phyloP scores from a whole-genome alignment of 345 rosid genomes.

The Hibiscus syriacus region DNA sequence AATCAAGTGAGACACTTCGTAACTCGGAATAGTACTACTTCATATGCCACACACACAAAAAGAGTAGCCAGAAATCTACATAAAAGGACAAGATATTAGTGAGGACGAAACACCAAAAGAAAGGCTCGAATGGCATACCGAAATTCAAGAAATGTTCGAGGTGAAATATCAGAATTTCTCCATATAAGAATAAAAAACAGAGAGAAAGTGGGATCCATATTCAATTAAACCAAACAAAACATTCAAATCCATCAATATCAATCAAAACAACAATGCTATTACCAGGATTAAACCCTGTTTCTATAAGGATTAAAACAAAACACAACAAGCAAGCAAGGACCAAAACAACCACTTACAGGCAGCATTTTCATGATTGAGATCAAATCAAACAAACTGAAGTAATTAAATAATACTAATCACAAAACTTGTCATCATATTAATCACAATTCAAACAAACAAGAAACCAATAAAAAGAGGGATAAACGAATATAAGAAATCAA shows the following conservation, averaged over 20 bases:
- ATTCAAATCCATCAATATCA: background rate
- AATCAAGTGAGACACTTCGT: background rate
- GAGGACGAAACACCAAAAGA: background rate
- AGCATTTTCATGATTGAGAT: background rate
- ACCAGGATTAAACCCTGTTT: background rate
- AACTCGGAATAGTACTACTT: background rate
- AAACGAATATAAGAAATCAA: background rate
- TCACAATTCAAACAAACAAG: background rate
- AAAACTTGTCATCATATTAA: background rate
- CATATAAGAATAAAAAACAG: background rate
- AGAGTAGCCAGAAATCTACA: background rate
- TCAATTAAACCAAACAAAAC: background rate
- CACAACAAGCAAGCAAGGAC: too few relatives aligned
- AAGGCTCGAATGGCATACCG: background rate
- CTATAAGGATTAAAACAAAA: background rate
- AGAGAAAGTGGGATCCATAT: background rate
- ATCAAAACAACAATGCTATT: background rate
- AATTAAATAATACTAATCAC: background rate
- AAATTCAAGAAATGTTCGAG: background rate
- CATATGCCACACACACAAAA: background rate
- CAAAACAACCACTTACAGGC: background rate
- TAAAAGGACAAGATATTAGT: background rate
- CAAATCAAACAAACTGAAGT: background rate
- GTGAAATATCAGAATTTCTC: background rate
- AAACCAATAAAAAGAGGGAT: background rate